Evolutionary conservation across 768 basidiomycete genomes (phyloP), one percentile per base, ranked within the genome.

Genomic region (Rhodocollybia butyracea): DNA sequence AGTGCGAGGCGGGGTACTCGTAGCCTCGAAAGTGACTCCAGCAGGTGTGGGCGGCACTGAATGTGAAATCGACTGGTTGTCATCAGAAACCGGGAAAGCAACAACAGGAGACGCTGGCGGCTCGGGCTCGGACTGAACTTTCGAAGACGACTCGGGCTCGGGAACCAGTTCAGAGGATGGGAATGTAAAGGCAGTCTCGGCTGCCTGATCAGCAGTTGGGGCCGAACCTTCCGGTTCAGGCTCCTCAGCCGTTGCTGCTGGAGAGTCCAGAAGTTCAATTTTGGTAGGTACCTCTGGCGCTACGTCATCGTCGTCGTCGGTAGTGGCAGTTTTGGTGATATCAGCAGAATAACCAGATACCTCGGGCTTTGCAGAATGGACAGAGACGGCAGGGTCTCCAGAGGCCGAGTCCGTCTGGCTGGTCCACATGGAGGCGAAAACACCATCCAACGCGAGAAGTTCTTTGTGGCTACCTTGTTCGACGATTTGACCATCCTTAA

Each of bases 361-460:
- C 17, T 76, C 74, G 21, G 56, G 40, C 69, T 65, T 70, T 51
- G 53, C 61, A 31, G 69, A 71, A 43, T 66, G 64, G 46, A 70
- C 64, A 3, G 76, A 70, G 34, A 73, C 63, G 15, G 76, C 69
- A 57, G 70, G 72, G 51, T 81, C 77, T 51, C 86, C 88, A 29
- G 81, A 80, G 3, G 86, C 77, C 22, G 84, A 83, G 29, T n/a
- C n/a, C n/a, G 88, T 75, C 64, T 95, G 90, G 65, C 91, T 84
- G 1, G 89, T 85, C 94, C 94, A 97, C 89, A 95, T 89, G 1
- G 81, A 76, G 12, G 90, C 88, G 62, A 94, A 94, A 36, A 83
- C 64, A 48, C 90, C 90, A 60, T 88, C 80, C 42, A 72, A 70
- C 29, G 83, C 82, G 43, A 94, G 70, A 30, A 97, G 76, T 58